Percentiles rank a stretch among this genome's conserved stretches.
Conservation (phyloP, 169 alveolate species). For the Cryptosporidium sp. region DNA sequence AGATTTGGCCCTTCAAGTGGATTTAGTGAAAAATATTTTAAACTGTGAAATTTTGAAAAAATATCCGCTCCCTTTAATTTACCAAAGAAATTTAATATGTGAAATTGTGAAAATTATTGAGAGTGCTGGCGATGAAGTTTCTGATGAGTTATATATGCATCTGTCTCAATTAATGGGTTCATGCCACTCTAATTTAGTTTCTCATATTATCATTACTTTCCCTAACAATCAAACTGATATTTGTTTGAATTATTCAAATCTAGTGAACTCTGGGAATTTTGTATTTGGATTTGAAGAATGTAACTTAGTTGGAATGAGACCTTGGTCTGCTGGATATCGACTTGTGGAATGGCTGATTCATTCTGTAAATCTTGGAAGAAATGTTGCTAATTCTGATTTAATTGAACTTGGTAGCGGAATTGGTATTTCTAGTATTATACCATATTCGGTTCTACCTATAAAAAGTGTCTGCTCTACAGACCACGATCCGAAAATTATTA, state of each 20-base stretch:
- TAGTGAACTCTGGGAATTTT: not conserved
- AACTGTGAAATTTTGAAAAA: slow-evolving; percentile 12
- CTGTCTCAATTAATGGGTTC: slow-evolving; percentile 8
- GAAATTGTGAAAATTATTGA: slow-evolving; percentile 22
- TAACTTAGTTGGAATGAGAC: slow-evolving; percentile 63
- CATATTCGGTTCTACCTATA: slow-evolving; percentile 19
- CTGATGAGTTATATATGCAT: slow-evolving; percentile 14
- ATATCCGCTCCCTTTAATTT: slow-evolving; percentile 34
- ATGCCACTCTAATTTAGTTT: not conserved
- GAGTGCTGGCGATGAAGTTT: slow-evolving; percentile 1
- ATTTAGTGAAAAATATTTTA: slow-evolving; percentile 19
- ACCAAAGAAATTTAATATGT: not conserved
- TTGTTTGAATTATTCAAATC: not conserved
- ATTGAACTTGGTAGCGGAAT: slow-evolving; percentile 73
- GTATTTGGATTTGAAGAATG: slow-evolving; percentile 32
- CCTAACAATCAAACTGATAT: not conserved
- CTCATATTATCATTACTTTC: slow-evolving; percentile 16
- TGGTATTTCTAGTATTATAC: slow-evolving; percentile 55
- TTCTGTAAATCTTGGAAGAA: slow-evolving; percentile 12
- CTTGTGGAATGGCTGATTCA: slow-evolving; percentile 57
- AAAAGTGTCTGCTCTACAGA: slow-evolving; percentile 53
- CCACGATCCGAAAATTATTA: slow-evolving; percentile 12
- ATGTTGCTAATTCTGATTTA: slow-evolving; percentile 2
- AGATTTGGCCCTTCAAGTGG: not conserved
- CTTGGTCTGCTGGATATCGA: slow-evolving; percentile 65